These are phyloP conservation scores for Monosporascus sp. DNA, from an alignment of 2,329 filamentous ascomycete species.

Conservation along the genomic window DNA sequence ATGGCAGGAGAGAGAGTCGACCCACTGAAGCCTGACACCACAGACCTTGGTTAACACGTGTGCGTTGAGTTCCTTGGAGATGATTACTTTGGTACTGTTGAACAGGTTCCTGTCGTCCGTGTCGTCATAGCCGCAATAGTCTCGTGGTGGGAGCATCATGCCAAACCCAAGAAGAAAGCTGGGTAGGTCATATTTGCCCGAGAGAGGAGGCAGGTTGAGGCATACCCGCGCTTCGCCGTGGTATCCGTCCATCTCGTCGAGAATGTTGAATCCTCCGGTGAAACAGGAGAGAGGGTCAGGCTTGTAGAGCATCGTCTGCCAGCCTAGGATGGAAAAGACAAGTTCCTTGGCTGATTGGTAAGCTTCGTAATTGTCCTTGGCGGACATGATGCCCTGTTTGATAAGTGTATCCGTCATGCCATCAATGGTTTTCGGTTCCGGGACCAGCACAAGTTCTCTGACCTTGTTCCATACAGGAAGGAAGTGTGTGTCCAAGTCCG, in stretches of 20 bases:
- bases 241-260: constrained; percentile 12
- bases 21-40: constrained; percentile 14
- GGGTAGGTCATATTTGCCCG: constrained; percentile 3
- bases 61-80: constrained; percentile 11
- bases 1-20: constrained; percentile 18
- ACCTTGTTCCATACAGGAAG: constrained; percentile 9
- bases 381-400: constrained; percentile 3
- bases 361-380: constrained; percentile 1
- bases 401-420: constrained; percentile 9
- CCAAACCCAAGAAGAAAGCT: constrained; percentile 17
- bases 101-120: constrained; percentile 5
- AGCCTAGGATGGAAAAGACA: constrained; percentile 19
- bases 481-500: constrained; percentile 1
- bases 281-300: constrained; percentile 9
- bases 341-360: constrained; percentile 7
- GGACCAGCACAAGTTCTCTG: constrained; percentile 1
- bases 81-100: constrained; percentile 3
- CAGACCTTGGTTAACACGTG: constrained; percentile 13
- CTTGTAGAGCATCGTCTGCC: constrained; percentile 20
- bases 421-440: constrained; percentile 12
- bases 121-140: constrained; percentile 7
- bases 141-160: constrained; percentile 15
- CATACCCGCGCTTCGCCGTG: constrained; percentile 8
- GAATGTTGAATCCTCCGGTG: constrained; percentile 4
- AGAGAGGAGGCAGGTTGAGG: constrained; percentile 7